phyloP scores from a whole-genome alignment of 345 rosid genomes.

The Pseudoturritis turrita region DNA sequence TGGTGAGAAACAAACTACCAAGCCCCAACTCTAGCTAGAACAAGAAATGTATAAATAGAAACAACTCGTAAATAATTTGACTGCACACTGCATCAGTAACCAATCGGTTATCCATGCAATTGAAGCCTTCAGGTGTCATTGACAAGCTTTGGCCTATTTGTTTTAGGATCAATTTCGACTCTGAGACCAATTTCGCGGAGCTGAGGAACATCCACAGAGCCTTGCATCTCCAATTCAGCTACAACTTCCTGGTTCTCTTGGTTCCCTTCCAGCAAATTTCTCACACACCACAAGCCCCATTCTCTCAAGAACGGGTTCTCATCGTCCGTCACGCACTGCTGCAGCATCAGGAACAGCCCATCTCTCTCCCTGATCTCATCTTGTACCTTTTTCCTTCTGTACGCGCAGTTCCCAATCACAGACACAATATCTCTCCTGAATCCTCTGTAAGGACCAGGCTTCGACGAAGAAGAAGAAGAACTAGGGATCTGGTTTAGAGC shows the following conservation, averaged over 20 bases:
- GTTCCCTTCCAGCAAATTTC: conserved; percentile 75
- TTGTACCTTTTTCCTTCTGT: conserved; percentile 56
- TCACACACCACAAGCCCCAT: conserved; percentile 77
- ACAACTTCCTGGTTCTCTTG: conserved; percentile 55
- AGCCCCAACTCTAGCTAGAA: too few species aligned
- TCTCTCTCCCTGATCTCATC: conserved; percentile 62
- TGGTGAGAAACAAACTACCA: too few species aligned
- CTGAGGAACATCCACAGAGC: conserved; percentile 63
- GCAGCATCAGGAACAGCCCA: conserved; percentile 57
- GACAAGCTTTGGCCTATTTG: conserved; percentile 67
- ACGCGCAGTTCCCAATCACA: conserved; percentile 68
- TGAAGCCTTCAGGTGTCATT: conserved; percentile 39
- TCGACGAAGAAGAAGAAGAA: conserved; percentile 15
- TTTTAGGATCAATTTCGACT: conserved; percentile 59
- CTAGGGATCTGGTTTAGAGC: conserved; percentile 35
- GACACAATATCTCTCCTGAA: conserved; percentile 77
- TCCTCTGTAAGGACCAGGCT: conserved; percentile 64
- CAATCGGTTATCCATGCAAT: neutral
- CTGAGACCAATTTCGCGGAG: conserved; percentile 60
- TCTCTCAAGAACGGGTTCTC: conserved; percentile 76
- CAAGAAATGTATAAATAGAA: too few species aligned
- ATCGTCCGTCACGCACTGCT: conserved; percentile 70
- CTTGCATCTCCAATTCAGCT: conserved; percentile 70
- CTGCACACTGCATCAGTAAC: too few species aligned
- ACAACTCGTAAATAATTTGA: too few species aligned